Base-by-base conservation (phyloP, 305 asterid species). In the Solanum hybrid region DNA sequence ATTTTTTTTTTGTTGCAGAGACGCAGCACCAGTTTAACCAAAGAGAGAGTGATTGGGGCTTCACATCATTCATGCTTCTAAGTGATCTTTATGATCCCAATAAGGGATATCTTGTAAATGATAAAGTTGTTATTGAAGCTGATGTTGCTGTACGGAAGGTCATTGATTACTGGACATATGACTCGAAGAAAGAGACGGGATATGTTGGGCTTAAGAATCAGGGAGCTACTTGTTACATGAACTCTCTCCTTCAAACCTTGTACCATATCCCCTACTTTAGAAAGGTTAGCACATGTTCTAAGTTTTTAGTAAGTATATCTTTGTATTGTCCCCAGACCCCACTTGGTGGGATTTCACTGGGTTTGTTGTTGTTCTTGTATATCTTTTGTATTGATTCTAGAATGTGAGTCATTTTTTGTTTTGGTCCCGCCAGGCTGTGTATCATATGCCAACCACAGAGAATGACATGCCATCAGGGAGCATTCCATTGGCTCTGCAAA, bases 21-120 rank as follows among this genome's bases (percentile, higher is more conserved):
- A 94, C 99, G 69, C 98, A 97, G 40, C 99, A 97, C 90, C 98
- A 95, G 91, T 97, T 97, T 93, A 95, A 95, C 93, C 97, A 95
- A 93, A 94, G 97, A 91, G 98, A 95, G 94, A 95, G 99, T 89
- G 99, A 97, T 88, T 97, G 99, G 99, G 99, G 99, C 88, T 97
- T 95, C 93, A 95, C 97, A 42, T 94, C 98, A 90, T 95, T 97
- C 95, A 95, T 97, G 99, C 97, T 95, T 92, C 98, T 95, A 45
- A 90, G 93, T 86, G 99, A 97, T 80, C 94, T 97, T 37, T 95
- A 95, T 92, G 99, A 97, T 91, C 98, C 98, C 89, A 92, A 89
- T 89, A 97, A 94, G 91, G 99, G 99, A 78, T 97, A 94, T 92
- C 93, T 97, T 79, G 95, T 94, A 91, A 95, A 97, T 89, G 99